Evolutionary conservation across 768 basidiomycete genomes (phyloP).

Genomic region (Amanita subjunquillea): DNA sequence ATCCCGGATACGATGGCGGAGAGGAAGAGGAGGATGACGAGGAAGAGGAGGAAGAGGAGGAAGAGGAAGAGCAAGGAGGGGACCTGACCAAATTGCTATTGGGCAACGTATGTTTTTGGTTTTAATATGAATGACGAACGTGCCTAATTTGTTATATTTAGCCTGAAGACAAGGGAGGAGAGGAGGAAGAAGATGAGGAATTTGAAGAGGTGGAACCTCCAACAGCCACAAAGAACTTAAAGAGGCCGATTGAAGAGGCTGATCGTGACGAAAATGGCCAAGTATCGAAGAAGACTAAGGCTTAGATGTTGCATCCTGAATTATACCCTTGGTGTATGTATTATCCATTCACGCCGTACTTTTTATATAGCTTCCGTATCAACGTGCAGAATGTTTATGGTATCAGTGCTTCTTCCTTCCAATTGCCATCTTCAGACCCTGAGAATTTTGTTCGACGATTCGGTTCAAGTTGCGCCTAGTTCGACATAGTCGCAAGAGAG

Average conservation of each 20-base stretch:
- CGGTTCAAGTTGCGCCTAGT: slow-evolving; percentile 35
- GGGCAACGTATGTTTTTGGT: slow-evolving; percentile 5
- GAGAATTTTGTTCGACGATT: slow-evolving; percentile 49
- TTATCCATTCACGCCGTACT: slow-evolving; percentile 1
- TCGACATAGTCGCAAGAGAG: slow-evolving; percentile 66
- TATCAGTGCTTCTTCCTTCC: slow-evolving; percentile 54
- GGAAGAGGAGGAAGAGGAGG: slow-evolving; percentile 6
- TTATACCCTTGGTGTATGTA: slow-evolving; percentile 8
- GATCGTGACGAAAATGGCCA: slow-evolving; percentile 19
- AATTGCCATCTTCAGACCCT: slow-evolving; percentile 31
- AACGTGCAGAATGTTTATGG: slow-evolving; percentile 30
- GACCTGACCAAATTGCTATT: slow-evolving; percentile 5
- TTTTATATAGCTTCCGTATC: neutral
- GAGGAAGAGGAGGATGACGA: slow-evolving; percentile 16
- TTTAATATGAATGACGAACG: neutral
- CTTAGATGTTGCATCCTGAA: slow-evolving; percentile 15
- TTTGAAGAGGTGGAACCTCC: slow-evolving; percentile 3
- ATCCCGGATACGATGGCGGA: slow-evolving; percentile 9
- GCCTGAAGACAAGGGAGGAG: slow-evolving; percentile 3
- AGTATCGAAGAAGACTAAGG: slow-evolving; percentile 28
- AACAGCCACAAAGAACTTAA: neutral
- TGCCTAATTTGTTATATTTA: neutral
- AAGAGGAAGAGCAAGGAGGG: neutral
- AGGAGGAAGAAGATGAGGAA: slow-evolving; percentile 8
- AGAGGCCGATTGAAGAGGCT: slow-evolving; percentile 9